Evolutionary conservation across 345 rosid species (phyloP).

Genomic region (Salix dunnii): DNA sequence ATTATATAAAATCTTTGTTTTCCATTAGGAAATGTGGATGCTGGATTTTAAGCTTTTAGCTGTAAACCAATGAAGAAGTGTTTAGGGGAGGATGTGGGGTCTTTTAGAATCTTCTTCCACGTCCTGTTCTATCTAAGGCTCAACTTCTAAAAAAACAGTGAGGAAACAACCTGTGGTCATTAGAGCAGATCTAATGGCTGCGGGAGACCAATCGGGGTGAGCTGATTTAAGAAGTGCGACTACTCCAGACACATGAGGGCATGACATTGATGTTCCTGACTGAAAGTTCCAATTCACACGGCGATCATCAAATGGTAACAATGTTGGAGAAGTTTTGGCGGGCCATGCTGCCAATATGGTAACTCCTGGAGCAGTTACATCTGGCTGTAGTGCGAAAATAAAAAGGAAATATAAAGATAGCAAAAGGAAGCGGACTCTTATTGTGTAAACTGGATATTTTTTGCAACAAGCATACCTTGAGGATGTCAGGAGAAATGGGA

Average conservation of each 20-base stretch:
- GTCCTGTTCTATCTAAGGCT: too few relatives aligned
- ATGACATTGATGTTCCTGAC: constrained; percentile 74
- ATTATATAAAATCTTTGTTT: too few relatives aligned
- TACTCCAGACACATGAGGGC: constrained; percentile 69
- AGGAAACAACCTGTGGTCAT: constrained; percentile 55
- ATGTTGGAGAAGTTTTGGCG: constrained; percentile 45
- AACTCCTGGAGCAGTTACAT: constrained; percentile 62
- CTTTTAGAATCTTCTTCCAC: too few relatives aligned
- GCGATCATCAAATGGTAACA: constrained; percentile 24
- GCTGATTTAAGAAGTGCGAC: constrained; percentile 60
- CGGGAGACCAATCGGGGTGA: constrained; percentile 68
- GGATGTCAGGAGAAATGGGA: constrained; percentile 55
- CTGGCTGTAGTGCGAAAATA: constrained; percentile 45
- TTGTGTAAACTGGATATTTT: not conserved
- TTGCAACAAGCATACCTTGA: constrained; percentile 42
- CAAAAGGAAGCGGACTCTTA: too few relatives aligned
- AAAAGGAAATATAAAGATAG: not conserved
- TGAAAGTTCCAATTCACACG: constrained; percentile 54
- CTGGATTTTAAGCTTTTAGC: too few relatives aligned
- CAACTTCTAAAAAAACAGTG: too few relatives aligned
- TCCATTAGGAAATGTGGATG: too few relatives aligned
- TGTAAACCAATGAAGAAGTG: too few relatives aligned
- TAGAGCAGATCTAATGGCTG: constrained; percentile 65
- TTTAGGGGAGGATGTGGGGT: too few relatives aligned
- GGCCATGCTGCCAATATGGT: constrained; percentile 78